Evolutionary conservation across 805 yeast species (phyloP).

Genomic region (Candida insectorum): DNA sequence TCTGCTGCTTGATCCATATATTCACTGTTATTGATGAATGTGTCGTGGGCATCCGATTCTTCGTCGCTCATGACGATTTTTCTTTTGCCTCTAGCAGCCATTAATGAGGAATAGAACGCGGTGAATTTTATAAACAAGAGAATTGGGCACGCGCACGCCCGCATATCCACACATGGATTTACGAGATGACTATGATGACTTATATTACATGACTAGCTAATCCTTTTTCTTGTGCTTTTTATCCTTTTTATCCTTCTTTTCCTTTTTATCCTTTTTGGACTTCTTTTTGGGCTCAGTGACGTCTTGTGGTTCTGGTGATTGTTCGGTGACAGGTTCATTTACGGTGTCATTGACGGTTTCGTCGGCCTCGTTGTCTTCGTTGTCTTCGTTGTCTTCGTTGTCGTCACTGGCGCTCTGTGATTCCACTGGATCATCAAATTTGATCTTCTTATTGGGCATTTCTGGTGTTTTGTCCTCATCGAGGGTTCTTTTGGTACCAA

Average conservation of each 20-base stretch:
- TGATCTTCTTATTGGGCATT: conserved; percentile 20
- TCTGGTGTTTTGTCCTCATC: conserved; percentile 20
- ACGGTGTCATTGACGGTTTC: conserved; percentile 5
- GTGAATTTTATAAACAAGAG: no score
- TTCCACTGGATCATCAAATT: conserved; percentile 15
- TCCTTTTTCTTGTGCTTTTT: conserved; percentile 21
- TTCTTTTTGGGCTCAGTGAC: conserved; percentile 18
- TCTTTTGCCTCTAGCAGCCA: conserved; percentile 10
- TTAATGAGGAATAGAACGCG: no score
- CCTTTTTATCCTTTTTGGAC: conserved; percentile 17
- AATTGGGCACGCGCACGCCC: conserved; percentile 12
- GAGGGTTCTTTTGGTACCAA: conserved; percentile 20
- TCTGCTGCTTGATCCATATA: conserved; percentile 8
- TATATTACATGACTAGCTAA: conserved; percentile 24
- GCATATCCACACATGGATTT: conserved; percentile 2
- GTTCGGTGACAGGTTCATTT: conserved; percentile 1
- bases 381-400: conserved; percentile 8
- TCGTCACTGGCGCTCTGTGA: conserved; percentile 5
- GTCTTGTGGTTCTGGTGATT: conserved; percentile 10
- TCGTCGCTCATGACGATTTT: conserved; percentile 4
- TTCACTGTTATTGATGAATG: conserved; percentile 42
- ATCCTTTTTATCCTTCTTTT: conserved; percentile 19
- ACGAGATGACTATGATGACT: no score
- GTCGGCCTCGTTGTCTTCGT: background rate
- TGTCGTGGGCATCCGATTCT: conserved; percentile 4